Evolutionary conservation across 148 eudicot species (phyloP), one percentile per base, ranked within the genome.

Genomic region (Rheum nobile): DNA sequence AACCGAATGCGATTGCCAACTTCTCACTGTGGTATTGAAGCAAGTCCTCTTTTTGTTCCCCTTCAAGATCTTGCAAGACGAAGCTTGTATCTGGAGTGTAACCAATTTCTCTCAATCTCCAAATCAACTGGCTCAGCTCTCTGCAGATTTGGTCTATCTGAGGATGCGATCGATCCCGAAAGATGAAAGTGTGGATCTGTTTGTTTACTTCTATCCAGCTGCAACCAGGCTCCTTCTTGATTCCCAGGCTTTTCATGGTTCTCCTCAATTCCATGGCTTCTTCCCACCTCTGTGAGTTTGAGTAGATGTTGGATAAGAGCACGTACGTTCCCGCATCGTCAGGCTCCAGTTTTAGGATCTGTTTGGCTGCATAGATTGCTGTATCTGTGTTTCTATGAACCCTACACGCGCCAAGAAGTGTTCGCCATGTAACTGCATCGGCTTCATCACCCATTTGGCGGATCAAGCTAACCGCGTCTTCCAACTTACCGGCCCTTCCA

Each of bases 201-300:
- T 77, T 84, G n/a, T 81, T 74, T 1, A 84, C 82, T 80, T 85
- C 87, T 74, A 85, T 85, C 87, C 87, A 85, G 43, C 85, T 85
- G 68, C 87, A 85, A 35, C 85, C 85, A 4, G 87, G 87, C 76
- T 82, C 85, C 72, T 85, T 85, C 67, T 67, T 80, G 21, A 85
- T 72, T 72, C 87, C 85, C 26, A 76, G 71, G 17, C 78, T 81
- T 48, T 17, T 78, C 85, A 85, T 85, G 14, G 76, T 59, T 35
- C 42, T 80, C 26, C 85, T 80, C 77, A 85, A 71, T 22, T 78
- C 74, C 73, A 75, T 76, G 46, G 80, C 83, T 38, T 85, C 87
- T 29, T 82, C 82, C 87, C 87, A 85, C 61, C 85, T 82, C 67
- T 84, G 84, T 74, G 84, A 76, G 50, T 75, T 84, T 61, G 80